phyloP scores from a whole-genome alignment of 2,329 filamentous ascomycete species.

The Colletotrichum sp. region DNA sequence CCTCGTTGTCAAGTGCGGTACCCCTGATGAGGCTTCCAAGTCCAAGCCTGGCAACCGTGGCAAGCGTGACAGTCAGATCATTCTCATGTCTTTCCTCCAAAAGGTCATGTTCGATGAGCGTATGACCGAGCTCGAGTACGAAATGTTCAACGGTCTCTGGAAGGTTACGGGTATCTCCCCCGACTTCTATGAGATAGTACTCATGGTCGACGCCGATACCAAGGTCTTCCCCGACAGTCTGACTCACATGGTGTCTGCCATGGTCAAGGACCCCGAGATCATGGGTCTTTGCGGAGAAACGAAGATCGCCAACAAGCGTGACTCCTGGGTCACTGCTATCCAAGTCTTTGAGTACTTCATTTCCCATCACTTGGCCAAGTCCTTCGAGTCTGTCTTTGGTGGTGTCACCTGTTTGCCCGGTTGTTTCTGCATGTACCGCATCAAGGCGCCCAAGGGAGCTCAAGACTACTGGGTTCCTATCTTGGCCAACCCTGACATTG shows the following conservation, averaged over 20 bases:
- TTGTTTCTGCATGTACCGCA: slow-evolving; percentile 99
- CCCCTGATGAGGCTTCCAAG: slow-evolving; percentile 80
- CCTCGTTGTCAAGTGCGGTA: slow-evolving; percentile 93
- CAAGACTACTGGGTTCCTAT: slow-evolving; percentile 99
- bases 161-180: slow-evolving; percentile 98
- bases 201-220: slow-evolving; percentile 99
- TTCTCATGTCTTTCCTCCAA: slow-evolving; percentile 98
- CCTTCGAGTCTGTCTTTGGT: slow-evolving; percentile 97
- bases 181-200: slow-evolving; percentile 95
- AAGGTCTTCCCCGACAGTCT: slow-evolving; percentile 98
- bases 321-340: slow-evolving; percentile 95
- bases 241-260: slow-evolving; percentile 98
- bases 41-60: slow-evolving; percentile 95
- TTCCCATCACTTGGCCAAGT: slow-evolving; percentile 95
- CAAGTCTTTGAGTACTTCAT: slow-evolving; percentile 99
- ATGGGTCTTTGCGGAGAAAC: slow-evolving; percentile 99
- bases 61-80: slow-evolving; percentile 98
- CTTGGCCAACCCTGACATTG: slow-evolving; percentile 95
- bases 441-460: slow-evolving; percentile 97
- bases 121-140: slow-evolving; percentile 98
- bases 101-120: slow-evolving; percentile 99
- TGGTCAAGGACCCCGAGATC: slow-evolving; percentile 99
- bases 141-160: slow-evolving; percentile 99
- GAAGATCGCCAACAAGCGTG: slow-evolving; percentile 98
- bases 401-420: slow-evolving; percentile 98